Base-by-base conservation (phyloP, 139 green algal species). In the Chlorella sp. region DNA sequence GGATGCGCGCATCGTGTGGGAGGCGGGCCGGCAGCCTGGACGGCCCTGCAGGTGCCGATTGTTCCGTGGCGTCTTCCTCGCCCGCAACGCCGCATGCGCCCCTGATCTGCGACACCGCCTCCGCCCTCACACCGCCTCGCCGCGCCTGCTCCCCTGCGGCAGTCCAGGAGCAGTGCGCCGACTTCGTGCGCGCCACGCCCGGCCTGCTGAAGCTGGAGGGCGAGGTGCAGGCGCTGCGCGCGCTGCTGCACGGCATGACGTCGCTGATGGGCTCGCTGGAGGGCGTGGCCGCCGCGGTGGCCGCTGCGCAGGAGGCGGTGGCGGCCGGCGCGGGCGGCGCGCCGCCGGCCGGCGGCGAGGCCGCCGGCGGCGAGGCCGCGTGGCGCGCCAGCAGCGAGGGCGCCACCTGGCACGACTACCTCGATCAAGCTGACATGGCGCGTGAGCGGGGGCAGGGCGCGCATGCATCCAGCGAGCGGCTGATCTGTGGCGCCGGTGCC, bases 371-470 rank as follows among this genome's bases (percentile, higher is more conserved):
- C 8, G 76, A 77, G 45, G 60, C 69, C 8, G 69, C 65, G 1
- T 83, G 76, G 80, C 40, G 59, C 8, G 55, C 55, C 14, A 67
- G 36, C 9, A 51, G 69, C 1, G 80, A 86, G 21, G 76, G 80
- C 15, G 33, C 61, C 29, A 74, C 73, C 43, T 86, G 80, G 80
- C 48, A 60, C 5, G 75, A 82, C 12, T 60, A 63, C 3, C 35
- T 87, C 48, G 77, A 84, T 27, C 77, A 87, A 12, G 33, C 77
- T 9, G 82, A 87, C 17, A 53, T 82, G 56, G 78, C 77, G 2
- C 45, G 72, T 70, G 46, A 14, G 72, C 21, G 4, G n/a, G n/a
- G n/a, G n/a, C n/a, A n/a, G n/a, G n/a, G n/a, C n/a, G n/a, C n/a
- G n/a, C n/a, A n/a, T n/a, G n/a, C n/a, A n/a, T n/a, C n/a, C n/a